Conservation (phyloP, 306 rosid genomes). For the Fragaria vesca region DNA sequence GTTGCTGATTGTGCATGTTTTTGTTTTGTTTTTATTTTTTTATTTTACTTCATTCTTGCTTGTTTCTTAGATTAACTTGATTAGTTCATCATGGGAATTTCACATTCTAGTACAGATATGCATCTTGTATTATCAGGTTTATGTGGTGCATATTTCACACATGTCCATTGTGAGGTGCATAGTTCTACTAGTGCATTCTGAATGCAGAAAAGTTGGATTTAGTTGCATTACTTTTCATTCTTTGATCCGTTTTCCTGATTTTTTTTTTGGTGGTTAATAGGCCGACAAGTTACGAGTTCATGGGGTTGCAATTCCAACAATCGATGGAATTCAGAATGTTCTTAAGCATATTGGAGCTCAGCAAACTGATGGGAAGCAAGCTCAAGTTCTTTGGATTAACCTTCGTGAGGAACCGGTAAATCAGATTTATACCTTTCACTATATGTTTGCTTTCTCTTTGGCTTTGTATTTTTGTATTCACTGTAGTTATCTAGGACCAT, state of each 20-base stretch:
- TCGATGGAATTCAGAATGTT: conserved; percentile 76
- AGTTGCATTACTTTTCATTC: neutral
- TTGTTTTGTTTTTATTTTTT: neutral
- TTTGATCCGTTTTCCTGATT: neutral
- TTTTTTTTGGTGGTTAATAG: conserved; percentile 19
- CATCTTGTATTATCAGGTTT: neutral
- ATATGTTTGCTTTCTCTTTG: neutral
- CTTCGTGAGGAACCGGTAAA: conserved; percentile 93
- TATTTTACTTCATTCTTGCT: neutral
- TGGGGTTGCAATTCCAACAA: conserved; percentile 91
- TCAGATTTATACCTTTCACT: neutral
- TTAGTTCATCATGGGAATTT: neutral
- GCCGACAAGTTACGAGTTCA: conserved; percentile 74
- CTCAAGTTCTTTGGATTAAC: conserved; percentile 75
- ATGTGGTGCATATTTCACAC: no score
- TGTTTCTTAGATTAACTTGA: neutral
- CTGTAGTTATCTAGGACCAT: neutral
- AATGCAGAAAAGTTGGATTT: neutral
- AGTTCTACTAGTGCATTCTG: neutral
- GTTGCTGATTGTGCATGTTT: neutral
- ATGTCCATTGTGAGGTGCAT: neutral
- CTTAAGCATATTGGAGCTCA: conserved; percentile 74
- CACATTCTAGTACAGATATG: no score
- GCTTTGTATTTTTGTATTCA: neutral
- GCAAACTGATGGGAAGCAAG: conserved; percentile 30